phyloP scores from a whole-genome alignment of 2,329 filamentous ascomycete genomes.

The Cordyceps cicadae region DNA sequence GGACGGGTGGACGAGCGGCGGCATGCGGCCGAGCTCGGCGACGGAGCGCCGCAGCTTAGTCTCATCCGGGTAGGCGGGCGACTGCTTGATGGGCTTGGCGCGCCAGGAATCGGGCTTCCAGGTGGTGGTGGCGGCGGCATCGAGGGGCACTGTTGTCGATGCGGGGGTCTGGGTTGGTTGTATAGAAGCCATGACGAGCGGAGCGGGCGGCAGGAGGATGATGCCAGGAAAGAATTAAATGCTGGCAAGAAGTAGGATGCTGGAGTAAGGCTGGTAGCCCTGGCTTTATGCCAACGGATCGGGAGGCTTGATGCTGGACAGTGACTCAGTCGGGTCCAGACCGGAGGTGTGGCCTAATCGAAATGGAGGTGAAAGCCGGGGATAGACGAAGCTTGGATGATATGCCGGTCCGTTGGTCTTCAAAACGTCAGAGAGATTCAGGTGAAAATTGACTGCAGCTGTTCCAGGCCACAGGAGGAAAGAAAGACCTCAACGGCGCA shows the following conservation, averaged over 20 bases:
- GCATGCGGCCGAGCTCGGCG: slow-evolving; percentile 57
- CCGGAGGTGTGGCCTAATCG: not conserved
- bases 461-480: not conserved
- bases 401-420: not conserved
- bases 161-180: not conserved
- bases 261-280: too few relatives aligned
- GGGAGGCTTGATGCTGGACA: not conserved
- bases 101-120: slow-evolving; percentile 66
- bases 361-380: not conserved
- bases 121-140: not conserved
- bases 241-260: not conserved
- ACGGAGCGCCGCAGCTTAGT: slow-evolving; percentile 51
- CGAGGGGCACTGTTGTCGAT: too few relatives aligned
- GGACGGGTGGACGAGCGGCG: slow-evolving; percentile 69
- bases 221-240: not conserved
- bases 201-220: not conserved
- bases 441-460: not conserved
- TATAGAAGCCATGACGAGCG: not conserved
- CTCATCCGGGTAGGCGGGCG: slow-evolving; percentile 59
- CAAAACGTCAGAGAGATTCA: too few relatives aligned
- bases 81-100: slow-evolving; percentile 70
- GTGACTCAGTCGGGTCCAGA: not conserved
- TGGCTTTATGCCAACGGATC: not conserved
- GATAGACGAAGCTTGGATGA: not conserved
- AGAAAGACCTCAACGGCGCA: not conserved